Base-by-base conservation (phyloP, 345 rosid genomes). In the Heritiera fomes region DNA sequence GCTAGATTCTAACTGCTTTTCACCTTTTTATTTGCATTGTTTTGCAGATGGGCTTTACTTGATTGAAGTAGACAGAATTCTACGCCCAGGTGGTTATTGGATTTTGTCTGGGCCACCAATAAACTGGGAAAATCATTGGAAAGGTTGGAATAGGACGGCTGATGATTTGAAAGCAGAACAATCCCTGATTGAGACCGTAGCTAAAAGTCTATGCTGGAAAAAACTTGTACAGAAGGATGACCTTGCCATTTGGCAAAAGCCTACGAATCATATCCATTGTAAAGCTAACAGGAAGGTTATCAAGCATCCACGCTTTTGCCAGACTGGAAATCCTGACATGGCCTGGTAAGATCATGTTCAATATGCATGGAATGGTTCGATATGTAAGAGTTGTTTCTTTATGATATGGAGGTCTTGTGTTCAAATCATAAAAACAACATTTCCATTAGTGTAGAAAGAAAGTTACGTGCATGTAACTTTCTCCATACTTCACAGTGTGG, bases 41-140 rank as follows among this genome's bases (percentile, higher is more conserved):
- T 79, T 18, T 6, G 78, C 86, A 95, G 98, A 85, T 81, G 99
- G 98, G 6, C 87, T 76, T 20, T 93, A 92, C 80, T 79, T 95
- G 40, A 88, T 93, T 15, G 99, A 95, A 78, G 90, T 95, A 1
- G 99, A 95, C 66, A 77, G 99, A 73, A 80, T 95, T 65, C 83
- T 95, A 68, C 87, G 97, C 38, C 98, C 99, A 4, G 99, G 98
- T 2, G 99, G 97, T 47, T 92, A 95, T 23, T 95, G 99, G 99
- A 84, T 93, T 59, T 83, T 95, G 13, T 95, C 99, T 0, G 99
- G 99, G 68, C 99, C 99, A 2, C 99, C 99, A 28, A 84, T 95
- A 1, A 93, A 90, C 83, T 95, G 99, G 99, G 84, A 92, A 77
- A 79, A 18, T 0, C 94, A 92, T 28, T 92, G 91, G 94, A 89